A percentile compares a stretch with the other conserved stretches of the same genome.
Conservation (phyloP, 2,329 filamentous ascomycete species). For the Apiospora hydei region DNA sequence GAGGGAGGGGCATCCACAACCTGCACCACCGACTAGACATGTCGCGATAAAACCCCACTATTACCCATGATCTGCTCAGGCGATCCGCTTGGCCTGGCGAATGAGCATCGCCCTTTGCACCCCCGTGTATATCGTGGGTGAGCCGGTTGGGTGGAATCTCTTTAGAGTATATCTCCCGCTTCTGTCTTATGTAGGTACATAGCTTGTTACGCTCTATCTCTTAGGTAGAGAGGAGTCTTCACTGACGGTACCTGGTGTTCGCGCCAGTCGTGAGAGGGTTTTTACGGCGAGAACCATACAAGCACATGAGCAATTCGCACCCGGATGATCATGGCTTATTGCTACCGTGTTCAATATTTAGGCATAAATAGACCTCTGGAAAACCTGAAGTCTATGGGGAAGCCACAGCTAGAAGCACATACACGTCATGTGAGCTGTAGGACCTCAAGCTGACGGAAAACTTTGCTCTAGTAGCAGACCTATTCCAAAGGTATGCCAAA, state of each 20-base stretch:
- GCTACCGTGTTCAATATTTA: too few relatives aligned
- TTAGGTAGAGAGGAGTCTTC: too few relatives aligned
- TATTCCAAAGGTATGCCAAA: neutral
- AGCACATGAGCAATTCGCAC: neutral
- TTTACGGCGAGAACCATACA: neutral
- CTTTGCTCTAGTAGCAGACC: neutral
- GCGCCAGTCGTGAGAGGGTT: neutral
- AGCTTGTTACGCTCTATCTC: neutral
- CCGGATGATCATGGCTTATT: neutral
- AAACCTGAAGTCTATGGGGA: too few relatives aligned
- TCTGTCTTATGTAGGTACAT: neutral
- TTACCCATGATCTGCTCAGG: neutral
- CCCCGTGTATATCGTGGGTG: slow-evolving; percentile 34
- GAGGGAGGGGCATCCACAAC: neutral
- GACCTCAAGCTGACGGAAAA: neutral
- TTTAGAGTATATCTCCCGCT: neutral
- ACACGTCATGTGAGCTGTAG: too few relatives aligned
- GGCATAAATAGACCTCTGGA: too few relatives aligned
- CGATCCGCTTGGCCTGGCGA: slow-evolving; percentile 26
- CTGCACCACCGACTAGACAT: neutral
- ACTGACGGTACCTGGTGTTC: neutral
- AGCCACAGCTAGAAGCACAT: too few relatives aligned
- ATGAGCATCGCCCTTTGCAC: slow-evolving; percentile 30
- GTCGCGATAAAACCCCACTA: neutral
- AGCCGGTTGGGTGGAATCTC: slow-evolving; percentile 33